phyloP scores from a whole-genome alignment of 306 rosid species.

The Prunus campanulata region DNA sequence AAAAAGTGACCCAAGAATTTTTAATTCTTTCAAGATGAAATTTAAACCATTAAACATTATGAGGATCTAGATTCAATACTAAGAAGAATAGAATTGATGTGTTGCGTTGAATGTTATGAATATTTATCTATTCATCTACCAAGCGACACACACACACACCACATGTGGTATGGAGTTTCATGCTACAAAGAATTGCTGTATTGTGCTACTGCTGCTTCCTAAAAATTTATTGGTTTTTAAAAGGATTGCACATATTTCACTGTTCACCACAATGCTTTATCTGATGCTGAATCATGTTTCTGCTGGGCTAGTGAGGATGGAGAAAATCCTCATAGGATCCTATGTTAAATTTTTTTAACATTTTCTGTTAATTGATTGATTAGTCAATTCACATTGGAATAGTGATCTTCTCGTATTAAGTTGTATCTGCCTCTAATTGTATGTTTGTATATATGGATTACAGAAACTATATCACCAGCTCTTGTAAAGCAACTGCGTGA shows the following conservation, averaged over 20 bases:
- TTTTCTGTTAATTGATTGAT: not conserved
- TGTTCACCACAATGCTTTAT: not conserved
- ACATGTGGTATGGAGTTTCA: not conserved
- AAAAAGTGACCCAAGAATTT: not conserved
- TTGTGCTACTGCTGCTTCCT: not conserved
- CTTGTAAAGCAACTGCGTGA: constrained; percentile 95
- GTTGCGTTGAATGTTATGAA: not conserved
- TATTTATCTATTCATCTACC: not conserved
- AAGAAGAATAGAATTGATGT: not conserved
- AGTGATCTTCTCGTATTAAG: not conserved
- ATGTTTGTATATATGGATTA: constrained; percentile 19
- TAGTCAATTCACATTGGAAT: not conserved
- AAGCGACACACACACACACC: not conserved
- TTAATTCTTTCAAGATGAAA: not conserved
- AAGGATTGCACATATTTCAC: not conserved
- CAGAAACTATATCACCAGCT: constrained; percentile 84
- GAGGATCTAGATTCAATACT: not conserved
- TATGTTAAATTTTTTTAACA: not conserved
- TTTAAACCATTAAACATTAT: not conserved
- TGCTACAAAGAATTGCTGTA: not conserved
- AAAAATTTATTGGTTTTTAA: not conserved
- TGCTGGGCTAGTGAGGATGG: not conserved
- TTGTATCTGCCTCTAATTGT: constrained; percentile 19
- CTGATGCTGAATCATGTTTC: not conserved
- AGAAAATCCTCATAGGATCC: not conserved